phyloP scores from a whole-genome alignment of 2,329 filamentous ascomycete species.

The Hirsutella rhossiliensis region DNA sequence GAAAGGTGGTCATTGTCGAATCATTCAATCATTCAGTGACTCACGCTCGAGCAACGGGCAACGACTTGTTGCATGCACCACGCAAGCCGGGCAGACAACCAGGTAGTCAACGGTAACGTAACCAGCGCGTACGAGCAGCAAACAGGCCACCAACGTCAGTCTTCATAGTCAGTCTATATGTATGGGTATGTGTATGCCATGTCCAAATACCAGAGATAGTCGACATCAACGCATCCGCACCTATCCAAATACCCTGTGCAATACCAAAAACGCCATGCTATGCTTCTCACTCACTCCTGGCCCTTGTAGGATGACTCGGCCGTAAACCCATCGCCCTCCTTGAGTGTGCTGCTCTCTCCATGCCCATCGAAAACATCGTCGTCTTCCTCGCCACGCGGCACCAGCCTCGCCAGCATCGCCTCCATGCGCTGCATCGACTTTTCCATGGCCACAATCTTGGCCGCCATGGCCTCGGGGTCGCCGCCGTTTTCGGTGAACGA shows the following conservation, averaged over 20 bases:
- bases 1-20: too few species aligned
- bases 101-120: too few species aligned
- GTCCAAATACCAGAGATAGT: too few species aligned
- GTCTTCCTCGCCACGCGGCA: constrained; percentile 14
- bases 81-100: too few species aligned
- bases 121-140: too few species aligned
- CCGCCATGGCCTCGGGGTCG: constrained; percentile 30
- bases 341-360: constrained; percentile 16
- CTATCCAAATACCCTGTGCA: not conserved
- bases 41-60: too few species aligned
- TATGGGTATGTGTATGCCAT: too few species aligned
- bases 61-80: too few species aligned
- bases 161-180: too few species aligned
- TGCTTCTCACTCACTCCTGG: constrained; percentile 1
- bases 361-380: constrained; percentile 14
- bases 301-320: constrained; percentile 17
- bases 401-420: constrained; percentile 28
- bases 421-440: constrained; percentile 35
- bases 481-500: constrained; percentile 32
- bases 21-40: too few species aligned
- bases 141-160: too few species aligned
- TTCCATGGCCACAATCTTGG: constrained; percentile 37
- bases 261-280: not conserved
- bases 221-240: not conserved
- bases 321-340: constrained; percentile 14